Evolutionary conservation across 495 filamentous ascomycete species (phyloP), one percentile per base, ranked within the genome.

Genomic region (Cercophora sp.): DNA sequence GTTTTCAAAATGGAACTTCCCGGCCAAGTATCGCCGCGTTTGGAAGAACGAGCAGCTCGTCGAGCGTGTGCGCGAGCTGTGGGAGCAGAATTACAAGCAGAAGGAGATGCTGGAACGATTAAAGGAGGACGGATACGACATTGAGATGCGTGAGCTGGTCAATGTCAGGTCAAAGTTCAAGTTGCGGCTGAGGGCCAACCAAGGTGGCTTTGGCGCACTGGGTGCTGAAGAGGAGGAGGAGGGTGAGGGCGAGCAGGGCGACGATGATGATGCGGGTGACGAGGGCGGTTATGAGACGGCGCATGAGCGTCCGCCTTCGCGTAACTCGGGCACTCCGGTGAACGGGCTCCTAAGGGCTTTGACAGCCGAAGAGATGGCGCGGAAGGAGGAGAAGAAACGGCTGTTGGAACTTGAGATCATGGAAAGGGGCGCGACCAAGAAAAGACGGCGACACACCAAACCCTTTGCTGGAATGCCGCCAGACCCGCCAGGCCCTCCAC

Each of bases 1-100:
- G 52, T 88, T 89, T 69, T 85, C 81, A 59, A 74, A 81, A 65
- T 93, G 88, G 88, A 76, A 79, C 0, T 93, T 91, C 53, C 88
- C 88, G 3, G 79, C 74, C 52, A 88, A 86, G 64, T 80, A 84
- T 54, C 84, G 82, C 55, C 84, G 81, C 8, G 80, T 80, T 4
- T 83, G 85, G 64, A 85, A 84, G 60, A 85, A 88, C 60, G 66
- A 72, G 20, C 70, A 68, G 10, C 77, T 93, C 8, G 80, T 87
- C 16, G 78, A 74, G 2, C 78, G 88, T 1, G 78, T 89, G 36
- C 81, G 81, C 53, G 76, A 89, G 72, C 79, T 93, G 54, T 93
- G 88, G 87, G 83, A 86, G 61, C 70, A 70, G 27, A 91, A 91
- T 55, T 73, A 78, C 3, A 76, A 67, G 31, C 85, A 88, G 57